phyloP scores from a whole-genome alignment of 1,139 yeast genomes.

The Candida sp. region DNA sequence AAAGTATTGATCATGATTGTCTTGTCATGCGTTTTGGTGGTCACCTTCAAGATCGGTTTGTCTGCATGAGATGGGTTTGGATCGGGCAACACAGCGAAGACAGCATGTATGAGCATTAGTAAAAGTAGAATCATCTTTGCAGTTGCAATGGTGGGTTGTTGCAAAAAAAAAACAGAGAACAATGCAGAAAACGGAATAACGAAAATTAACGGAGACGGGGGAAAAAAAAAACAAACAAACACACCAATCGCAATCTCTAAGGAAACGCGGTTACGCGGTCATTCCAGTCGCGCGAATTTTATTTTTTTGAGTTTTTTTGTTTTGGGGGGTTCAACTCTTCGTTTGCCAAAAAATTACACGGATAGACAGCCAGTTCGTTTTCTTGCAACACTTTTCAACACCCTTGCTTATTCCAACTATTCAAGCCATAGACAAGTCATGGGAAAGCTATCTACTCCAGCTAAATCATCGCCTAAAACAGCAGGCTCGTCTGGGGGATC shows the following conservation, averaged over 20 bases:
- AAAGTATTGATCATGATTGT: conserved; percentile 23
- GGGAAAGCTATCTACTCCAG: conserved; percentile 30
- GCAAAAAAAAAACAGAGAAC: conserved; percentile 10
- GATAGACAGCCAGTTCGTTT: neutral
- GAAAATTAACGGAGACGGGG: neutral
- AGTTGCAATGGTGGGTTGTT: neutral
- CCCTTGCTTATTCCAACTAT: neutral
- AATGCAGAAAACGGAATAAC: neutral
- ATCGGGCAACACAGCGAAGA: conserved; percentile 2
- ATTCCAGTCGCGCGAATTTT: neutral
- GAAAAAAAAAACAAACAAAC: too few species aligned
- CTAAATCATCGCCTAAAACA: conserved; percentile 15
- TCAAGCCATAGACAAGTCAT: neutral
- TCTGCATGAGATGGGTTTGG: conserved; percentile 14
- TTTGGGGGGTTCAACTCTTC: neutral
- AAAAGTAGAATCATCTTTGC: too few species aligned
- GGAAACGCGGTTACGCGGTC: conserved; percentile 2
- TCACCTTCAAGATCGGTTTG: conserved; percentile 24
- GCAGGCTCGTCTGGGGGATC: conserved; percentile 17
- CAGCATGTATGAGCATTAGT: neutral
- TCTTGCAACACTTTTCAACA: neutral
- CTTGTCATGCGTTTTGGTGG: conserved; percentile 26
- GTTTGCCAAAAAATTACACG: too few species aligned
- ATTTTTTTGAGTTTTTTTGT: neutral
- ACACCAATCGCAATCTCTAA: neutral